Base-by-base conservation (phyloP, 345 rosid genomes). In the Gossypium stocksii region DNA sequence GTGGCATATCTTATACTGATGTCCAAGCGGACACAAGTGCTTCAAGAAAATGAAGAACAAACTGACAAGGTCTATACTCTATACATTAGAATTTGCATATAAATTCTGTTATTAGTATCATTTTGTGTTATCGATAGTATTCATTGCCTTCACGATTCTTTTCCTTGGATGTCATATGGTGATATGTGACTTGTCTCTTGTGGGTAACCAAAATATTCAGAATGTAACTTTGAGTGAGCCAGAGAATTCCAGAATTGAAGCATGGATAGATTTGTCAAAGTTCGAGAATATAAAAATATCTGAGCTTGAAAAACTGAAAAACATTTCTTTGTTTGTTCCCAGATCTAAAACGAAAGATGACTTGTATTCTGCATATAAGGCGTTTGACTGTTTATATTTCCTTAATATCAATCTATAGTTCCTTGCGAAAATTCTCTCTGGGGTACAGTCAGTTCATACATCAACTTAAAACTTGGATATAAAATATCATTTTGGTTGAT, bases 401-500 rank as follows among this genome's bases (percentile, higher is more conserved):
- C 66, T 17, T 20, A 16, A 43, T 12, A 66, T 53, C 57, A 34
- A 66, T 45, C 8, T 5, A 23, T 7, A 48, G 20, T 57, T 20
- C 34, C 38, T 75, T 59, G 77, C 11, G 22, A 57, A 56, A 48
- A 15, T 0, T 72, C 22, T 13, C 49, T 25, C 27, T 41, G 8
- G 6, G 67, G 15, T 15, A 56, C 7, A 4, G 27, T 11, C 16
- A 38, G 20, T 51, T 43, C 38, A 27, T 67, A 49, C 45, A 52
- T 61, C 25, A 43, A 17, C 25, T 5, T 59, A 20, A 16, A 48
- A 29, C 45, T 67, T 34, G 23, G 67, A 45, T 61, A 34, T 5
- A 54, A 9, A 27, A 63, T 43, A 68, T 13, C 52, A n/a, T 77
- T 19, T 64, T 74, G 54, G 38, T 65, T 65, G 63, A 13, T 61